Conservation (phyloP, 2,329 filamentous ascomycete species). For the Aspergillus tanneri region DNA sequence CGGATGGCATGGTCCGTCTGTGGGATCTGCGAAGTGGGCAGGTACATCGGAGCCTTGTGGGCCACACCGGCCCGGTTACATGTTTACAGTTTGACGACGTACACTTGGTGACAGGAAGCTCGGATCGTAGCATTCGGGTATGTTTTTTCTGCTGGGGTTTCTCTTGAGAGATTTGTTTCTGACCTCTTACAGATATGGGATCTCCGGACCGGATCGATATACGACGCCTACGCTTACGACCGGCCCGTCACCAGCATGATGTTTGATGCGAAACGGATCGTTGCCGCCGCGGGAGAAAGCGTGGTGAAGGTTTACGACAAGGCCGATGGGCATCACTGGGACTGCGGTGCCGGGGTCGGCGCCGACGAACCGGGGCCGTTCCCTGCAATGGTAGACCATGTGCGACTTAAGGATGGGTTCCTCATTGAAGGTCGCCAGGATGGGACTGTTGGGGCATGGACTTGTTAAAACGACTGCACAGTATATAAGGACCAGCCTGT, state of each 20-base stretch:
- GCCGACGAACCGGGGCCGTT: constrained; percentile 63
- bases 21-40: constrained; percentile 97
- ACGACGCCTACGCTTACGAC: constrained; percentile 95
- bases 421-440: constrained; percentile 85
- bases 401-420: constrained; percentile 91
- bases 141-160: constrained; percentile 42
- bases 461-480: too few species aligned
- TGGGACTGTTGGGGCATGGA: constrained; percentile 88
- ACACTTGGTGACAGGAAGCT: constrained; percentile 87
- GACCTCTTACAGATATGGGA: constrained; percentile 80
- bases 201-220: constrained; percentile 89
- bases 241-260: constrained; percentile 91
- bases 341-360: constrained; percentile 80
- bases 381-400: constrained; percentile 73
- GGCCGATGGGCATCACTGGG: constrained; percentile 92
- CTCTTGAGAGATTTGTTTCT: constrained; percentile 5
- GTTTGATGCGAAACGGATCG: constrained; percentile 89
- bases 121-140: constrained; percentile 91
- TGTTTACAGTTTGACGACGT: constrained; percentile 95
- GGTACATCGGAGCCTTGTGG: constrained; percentile 93
- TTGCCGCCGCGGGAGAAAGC: constrained; percentile 83
- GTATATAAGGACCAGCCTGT: too few species aligned
- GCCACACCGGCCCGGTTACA: constrained; percentile 92
- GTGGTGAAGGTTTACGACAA: constrained; percentile 99
- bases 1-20: constrained; percentile 92